Evolutionary conservation across 345 rosid species (phyloP).

Genomic region (Brassica incana): DNA sequence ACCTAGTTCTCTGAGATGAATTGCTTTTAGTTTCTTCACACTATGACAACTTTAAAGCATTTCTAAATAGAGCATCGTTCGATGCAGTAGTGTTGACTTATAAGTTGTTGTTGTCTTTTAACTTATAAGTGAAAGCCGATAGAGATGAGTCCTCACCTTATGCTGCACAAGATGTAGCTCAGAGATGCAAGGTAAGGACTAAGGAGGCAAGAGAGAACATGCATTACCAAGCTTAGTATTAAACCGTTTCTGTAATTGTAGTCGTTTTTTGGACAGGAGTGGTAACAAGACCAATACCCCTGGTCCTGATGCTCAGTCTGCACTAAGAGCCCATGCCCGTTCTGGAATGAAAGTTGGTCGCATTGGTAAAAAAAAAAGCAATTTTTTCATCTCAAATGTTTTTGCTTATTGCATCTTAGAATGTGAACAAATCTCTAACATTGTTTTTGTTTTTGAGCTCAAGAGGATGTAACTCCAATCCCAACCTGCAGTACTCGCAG

Average conservation of each 20-base stretch:
- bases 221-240: background rate
- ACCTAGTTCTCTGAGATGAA: too few species aligned
- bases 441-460: constrained; percentile 4
- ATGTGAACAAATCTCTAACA: background rate
- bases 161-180: constrained; percentile 75
- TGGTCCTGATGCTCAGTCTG: constrained; percentile 88
- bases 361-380: constrained; percentile 46
- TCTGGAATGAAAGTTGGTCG: constrained; percentile 88
- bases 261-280: constrained; percentile 45
- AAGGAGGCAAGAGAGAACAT: background rate
- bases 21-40: too few species aligned
- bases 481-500: constrained; percentile 77
- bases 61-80: too few species aligned
- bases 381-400: too few species aligned
- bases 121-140: constrained; percentile 62
- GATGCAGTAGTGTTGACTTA: too few species aligned
- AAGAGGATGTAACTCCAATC: constrained; percentile 86
- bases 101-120: too few species aligned
- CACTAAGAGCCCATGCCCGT: constrained; percentile 78
- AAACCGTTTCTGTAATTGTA: background rate
- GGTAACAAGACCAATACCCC: constrained; percentile 83
- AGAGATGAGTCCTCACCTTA: constrained; percentile 82
- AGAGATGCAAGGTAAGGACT: constrained; percentile 66
- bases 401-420: background rate
- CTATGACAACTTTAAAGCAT: too few species aligned